Percentiles rank a stretch among this genome's conserved stretches.
phyloP scores from a whole-genome alignment of 2,329 filamentous ascomycete species.

The Ophiostoma piceae region DNA sequence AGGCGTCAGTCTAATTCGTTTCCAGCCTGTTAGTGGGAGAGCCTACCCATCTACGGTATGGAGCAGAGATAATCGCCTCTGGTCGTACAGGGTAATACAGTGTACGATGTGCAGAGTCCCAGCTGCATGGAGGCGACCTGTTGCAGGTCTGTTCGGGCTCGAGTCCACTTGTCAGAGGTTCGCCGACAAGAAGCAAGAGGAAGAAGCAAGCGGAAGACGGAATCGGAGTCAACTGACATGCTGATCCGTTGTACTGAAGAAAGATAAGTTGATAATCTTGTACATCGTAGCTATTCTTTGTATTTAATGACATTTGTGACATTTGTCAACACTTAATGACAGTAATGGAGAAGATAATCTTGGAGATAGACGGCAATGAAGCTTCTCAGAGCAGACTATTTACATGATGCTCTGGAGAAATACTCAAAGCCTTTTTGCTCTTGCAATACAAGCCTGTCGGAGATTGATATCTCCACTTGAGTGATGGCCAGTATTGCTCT shows the following conservation, averaged over 20 bases:
- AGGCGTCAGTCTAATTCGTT: neutral
- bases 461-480: constrained; percentile 8
- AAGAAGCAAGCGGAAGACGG: too few species aligned
- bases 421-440: neutral
- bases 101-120: neutral
- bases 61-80: neutral
- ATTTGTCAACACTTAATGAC: too few species aligned
- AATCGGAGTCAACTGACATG: neutral
- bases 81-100: neutral
- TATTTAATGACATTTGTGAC: too few species aligned
- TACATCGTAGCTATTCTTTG: neutral
- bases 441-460: constrained; percentile 1
- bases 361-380: neutral
- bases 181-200: neutral
- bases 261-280: neutral
- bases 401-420: neutral
- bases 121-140: neutral
- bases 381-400: neutral
- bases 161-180: neutral
- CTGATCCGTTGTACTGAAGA: neutral
- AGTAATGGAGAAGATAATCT: neutral
- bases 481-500: constrained; percentile 3
- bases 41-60: constrained; percentile 3
- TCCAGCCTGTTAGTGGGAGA: neutral
- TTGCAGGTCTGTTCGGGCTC: neutral